phyloP scores from a whole-genome alignment of 2,329 filamentous ascomycete species.

The Aspergillus melleus region DNA sequence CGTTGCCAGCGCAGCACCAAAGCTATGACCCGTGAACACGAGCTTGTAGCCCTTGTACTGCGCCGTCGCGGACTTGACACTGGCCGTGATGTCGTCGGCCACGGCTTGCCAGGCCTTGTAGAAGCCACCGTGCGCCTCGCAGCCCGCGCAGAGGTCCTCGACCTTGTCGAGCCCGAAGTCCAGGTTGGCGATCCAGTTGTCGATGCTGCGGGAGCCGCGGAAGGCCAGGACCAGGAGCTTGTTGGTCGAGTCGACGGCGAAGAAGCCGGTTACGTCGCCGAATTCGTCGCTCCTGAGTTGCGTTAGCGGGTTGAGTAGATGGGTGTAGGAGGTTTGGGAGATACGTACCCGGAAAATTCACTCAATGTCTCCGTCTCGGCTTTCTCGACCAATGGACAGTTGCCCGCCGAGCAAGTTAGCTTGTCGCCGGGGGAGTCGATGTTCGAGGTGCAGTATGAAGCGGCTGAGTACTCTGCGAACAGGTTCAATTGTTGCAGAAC shows the following conservation, averaged over 20 bases:
- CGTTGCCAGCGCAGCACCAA: constrained; percentile 53
- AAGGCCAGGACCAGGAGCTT: constrained; percentile 37
- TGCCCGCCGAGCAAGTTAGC: constrained; percentile 46
- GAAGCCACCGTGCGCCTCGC: constrained; percentile 49
- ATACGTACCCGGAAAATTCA: constrained; percentile 51
- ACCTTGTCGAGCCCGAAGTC: constrained; percentile 25
- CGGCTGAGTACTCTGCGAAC: constrained; percentile 55
- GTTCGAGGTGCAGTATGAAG: constrained; percentile 54
- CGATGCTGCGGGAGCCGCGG: constrained; percentile 33
- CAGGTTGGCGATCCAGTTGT: constrained; percentile 37
- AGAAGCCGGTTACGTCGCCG: constrained; percentile 49
- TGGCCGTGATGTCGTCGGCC: constrained; percentile 37
- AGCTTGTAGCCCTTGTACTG: constrained; percentile 44
- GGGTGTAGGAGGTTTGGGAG: neutral
- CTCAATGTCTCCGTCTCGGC: constrained; percentile 47
- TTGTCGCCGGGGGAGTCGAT: constrained; percentile 46
- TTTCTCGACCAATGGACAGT: constrained; percentile 51
- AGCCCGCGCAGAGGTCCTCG: constrained; percentile 46
- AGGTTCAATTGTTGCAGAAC: constrained; percentile 45
- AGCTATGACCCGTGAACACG: constrained; percentile 51
- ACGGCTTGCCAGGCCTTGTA: constrained; percentile 46
- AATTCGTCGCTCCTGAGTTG: constrained; percentile 19
- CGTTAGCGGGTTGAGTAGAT: neutral
- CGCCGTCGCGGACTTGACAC: constrained; percentile 33
- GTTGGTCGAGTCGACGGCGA: constrained; percentile 49